These are phyloP conservation scores for Citrus cavaleriei DNA, from an alignment of 345 rosid species.

Conservation along the genomic window DNA sequence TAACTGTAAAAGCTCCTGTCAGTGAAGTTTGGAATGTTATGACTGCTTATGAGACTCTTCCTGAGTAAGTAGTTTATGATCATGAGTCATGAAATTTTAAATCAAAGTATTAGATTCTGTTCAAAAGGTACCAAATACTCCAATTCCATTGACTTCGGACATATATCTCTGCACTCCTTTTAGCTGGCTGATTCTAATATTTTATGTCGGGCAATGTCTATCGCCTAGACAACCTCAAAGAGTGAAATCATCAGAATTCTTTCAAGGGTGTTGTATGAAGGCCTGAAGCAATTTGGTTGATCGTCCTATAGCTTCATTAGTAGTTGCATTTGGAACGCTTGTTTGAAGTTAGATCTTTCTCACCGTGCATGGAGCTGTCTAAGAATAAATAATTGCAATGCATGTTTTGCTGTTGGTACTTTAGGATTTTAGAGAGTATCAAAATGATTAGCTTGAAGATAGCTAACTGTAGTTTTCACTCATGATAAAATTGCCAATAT, in stretches of 20 bases:
- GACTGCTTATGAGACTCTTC: constrained; percentile 90
- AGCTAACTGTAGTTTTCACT: not conserved
- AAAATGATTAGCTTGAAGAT: not conserved
- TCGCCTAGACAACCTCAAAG: not conserved
- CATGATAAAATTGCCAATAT: not conserved
- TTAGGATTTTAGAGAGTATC: not conserved
- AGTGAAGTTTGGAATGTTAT: constrained; percentile 92
- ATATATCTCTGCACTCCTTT: not conserved
- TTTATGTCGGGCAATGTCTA: not conserved
- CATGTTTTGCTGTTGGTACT: not conserved
- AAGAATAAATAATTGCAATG: not conserved
- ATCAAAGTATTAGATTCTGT: not conserved
- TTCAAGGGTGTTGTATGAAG: not conserved
- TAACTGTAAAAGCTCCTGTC: constrained; percentile 94
- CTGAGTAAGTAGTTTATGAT: constrained; percentile 58
- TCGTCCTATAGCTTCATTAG: not conserved
- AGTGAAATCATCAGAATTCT: not conserved
- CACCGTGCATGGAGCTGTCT: not conserved
- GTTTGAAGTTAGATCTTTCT: not conserved
- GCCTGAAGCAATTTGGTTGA: not conserved
- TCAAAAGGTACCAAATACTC: not conserved
- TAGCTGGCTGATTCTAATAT: not conserved
- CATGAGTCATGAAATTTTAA: not conserved
- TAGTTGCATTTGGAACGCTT: not conserved
- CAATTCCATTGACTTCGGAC: not conserved